These are phyloP conservation scores for Thymus quinquecostatus DNA, from an alignment of 257 asterid species.

Conservation along the genomic window DNA sequence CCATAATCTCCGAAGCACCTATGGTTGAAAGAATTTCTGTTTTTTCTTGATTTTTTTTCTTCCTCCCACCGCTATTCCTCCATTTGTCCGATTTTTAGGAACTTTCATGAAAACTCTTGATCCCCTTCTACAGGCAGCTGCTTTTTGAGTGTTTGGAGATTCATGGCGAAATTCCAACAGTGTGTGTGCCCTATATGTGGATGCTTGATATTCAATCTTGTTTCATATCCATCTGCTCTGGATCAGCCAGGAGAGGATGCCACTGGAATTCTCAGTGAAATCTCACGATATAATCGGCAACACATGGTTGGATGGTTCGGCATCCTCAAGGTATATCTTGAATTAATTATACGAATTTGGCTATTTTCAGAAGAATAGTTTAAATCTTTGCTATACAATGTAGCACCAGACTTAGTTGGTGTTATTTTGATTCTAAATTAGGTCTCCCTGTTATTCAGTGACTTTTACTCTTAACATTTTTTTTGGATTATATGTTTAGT, in stretches of 20 bases:
- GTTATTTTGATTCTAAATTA: neutral
- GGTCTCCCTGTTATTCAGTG: neutral
- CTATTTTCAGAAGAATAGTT: neutral
- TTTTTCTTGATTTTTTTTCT: neutral
- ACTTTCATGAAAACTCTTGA: neutral
- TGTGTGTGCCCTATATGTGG: conserved; percentile 5
- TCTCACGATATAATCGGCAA: neutral
- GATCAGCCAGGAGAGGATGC: neutral
- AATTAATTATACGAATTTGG: neutral
- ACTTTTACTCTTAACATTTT: neutral
- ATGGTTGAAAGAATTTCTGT: no score
- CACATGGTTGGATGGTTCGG: neutral
- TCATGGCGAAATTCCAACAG: neutral
- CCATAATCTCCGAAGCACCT: no score
- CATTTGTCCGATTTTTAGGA: neutral
- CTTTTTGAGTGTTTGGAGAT: neutral
- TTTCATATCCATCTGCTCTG: neutral
- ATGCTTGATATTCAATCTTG: neutral
- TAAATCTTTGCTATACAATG: neutral
- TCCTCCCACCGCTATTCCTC: neutral
- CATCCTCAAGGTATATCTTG: neutral
- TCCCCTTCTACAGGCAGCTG: neutral
- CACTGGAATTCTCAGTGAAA: neutral
- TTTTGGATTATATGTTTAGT: neutral
- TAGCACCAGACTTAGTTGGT: neutral